These are phyloP conservation scores for Miamiensis avidus DNA, from an alignment of 169 alveolate species.

Conservation along the genomic window DNA sequence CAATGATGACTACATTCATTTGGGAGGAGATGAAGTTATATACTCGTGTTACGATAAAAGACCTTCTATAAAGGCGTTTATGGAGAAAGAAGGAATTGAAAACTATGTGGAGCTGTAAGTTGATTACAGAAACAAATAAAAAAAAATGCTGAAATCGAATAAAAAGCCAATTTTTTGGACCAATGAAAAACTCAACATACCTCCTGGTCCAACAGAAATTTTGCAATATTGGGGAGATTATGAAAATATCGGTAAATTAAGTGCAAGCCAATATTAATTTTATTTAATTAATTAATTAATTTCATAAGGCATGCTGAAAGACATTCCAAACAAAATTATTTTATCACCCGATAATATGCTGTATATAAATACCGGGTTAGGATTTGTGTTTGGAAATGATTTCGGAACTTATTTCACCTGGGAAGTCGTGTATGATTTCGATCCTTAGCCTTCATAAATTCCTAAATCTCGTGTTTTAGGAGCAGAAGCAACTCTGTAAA, in stretches of 20 bases:
- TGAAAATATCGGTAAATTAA: not conserved
- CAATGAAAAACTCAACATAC: conserved; percentile 29
- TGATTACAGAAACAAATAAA: conserved; percentile 39
- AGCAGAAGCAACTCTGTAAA: conserved; percentile 27
- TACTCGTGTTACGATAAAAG: conserved; percentile 31
- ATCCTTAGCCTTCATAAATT: conserved; percentile 22
- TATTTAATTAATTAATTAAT: too few species aligned
- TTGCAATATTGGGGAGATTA: conserved; percentile 40
- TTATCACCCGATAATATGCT: conserved; percentile 30
- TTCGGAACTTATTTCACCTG: conserved; percentile 31
- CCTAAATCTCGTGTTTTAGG: conserved; percentile 26
- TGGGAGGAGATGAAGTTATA: conserved; percentile 47
- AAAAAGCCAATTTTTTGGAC: conserved; percentile 31
- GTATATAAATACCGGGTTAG: conserved; percentile 31
- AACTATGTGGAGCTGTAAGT: conserved; percentile 29
- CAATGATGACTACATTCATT: conserved; percentile 23
- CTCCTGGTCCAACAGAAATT: conserved; percentile 38
- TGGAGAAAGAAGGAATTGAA: conserved; percentile 19
- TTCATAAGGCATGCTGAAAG: conserved; percentile 1
- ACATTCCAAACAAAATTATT: conserved; percentile 25
- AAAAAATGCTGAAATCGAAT: conserved; percentile 3
- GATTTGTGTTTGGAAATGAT: conserved; percentile 34
- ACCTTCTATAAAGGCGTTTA: conserved; percentile 38
- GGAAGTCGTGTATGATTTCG: conserved; percentile 29
- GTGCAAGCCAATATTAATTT: too few species aligned